phyloP scores from a whole-genome alignment of 2,329 filamentous ascomycete species.

The Aspergillus awamori region DNA sequence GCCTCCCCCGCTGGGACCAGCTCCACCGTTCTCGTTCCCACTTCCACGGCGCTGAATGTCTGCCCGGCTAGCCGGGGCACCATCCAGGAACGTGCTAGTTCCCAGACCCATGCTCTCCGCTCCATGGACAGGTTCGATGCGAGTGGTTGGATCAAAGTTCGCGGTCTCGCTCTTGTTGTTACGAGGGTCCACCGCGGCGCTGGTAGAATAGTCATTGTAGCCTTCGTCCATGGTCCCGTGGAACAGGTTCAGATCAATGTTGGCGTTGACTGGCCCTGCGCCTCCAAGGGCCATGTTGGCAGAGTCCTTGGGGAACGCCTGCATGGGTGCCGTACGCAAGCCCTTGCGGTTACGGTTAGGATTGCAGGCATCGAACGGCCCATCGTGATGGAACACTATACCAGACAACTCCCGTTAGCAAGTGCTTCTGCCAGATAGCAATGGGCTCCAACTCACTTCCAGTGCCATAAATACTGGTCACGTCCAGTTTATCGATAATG shows the following conservation, averaged over 20 bases:
- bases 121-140: constrained; percentile 76
- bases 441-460: constrained; percentile 64
- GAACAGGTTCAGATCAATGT: constrained; percentile 83
- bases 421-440: neutral
- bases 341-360: constrained; percentile 88
- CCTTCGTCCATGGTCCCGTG: constrained; percentile 85
- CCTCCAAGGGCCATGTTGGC: constrained; percentile 91
- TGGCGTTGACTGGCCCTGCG: constrained; percentile 77
- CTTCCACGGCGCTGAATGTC: constrained; percentile 76
- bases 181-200: constrained; percentile 35
- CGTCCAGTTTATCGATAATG: constrained; percentile 94
- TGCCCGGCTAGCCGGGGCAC: constrained; percentile 79
- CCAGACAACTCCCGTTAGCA: neutral
- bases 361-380: constrained; percentile 94
- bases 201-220: constrained; percentile 74
- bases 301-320: constrained; percentile 90
- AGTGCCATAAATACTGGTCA: constrained; percentile 91
- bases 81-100: constrained; percentile 93
- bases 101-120: constrained; percentile 82
- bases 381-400: constrained; percentile 93
- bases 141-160: constrained; percentile 68
- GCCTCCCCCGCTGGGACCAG: constrained; percentile 51
- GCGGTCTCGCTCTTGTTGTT: constrained; percentile 38
- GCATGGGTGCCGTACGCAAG: constrained; percentile 84
- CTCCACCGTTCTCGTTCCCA: constrained; percentile 58